Evolutionary conservation across 2,329 filamentous ascomycete genomes (phyloP).

Genomic region (Pseudodiploospora longispora): DNA sequence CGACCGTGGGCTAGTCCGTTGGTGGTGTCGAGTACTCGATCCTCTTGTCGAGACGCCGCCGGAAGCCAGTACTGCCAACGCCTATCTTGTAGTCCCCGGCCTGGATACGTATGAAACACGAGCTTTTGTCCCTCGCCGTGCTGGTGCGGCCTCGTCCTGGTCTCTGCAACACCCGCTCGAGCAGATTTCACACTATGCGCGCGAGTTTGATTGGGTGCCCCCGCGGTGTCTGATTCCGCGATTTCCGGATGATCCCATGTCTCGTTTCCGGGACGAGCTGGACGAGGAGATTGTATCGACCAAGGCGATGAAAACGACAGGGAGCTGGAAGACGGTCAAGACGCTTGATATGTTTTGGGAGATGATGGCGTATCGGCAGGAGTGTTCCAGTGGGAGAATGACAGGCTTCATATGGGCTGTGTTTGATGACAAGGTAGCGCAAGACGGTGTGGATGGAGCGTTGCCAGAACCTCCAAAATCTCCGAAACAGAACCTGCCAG

Average conservation of each 20-base stretch:
- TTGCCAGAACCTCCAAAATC: conserved; percentile 22
- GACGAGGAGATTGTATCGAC: conserved; percentile 69
- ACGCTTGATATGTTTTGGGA: conserved; percentile 95
- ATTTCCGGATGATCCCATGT: conserved; percentile 93
- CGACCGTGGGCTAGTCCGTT: conserved; percentile 81
- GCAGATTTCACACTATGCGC: conserved; percentile 52
- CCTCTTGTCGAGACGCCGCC: conserved; percentile 54
- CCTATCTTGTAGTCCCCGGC: conserved; percentile 80
- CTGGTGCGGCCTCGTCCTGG: conserved; percentile 44
- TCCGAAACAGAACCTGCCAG: conserved; percentile 14
- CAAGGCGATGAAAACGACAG: conserved; percentile 44
- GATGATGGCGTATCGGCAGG: conserved; percentile 92
- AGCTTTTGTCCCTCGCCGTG: conserved; percentile 60
- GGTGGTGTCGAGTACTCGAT: conserved; percentile 90
- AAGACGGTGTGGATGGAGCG: conserved; percentile 2
- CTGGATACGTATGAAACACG: conserved; percentile 73
- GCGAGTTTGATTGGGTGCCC: conserved; percentile 53
- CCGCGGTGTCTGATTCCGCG: conserved; percentile 79
- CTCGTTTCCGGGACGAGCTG: conserved; percentile 78
- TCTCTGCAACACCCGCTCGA: conserved; percentile 66
- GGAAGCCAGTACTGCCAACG: conserved; percentile 43
- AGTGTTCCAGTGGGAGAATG: conserved; percentile 85
- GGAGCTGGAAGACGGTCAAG: conserved; percentile 75
- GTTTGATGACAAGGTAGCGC: conserved; percentile 47
- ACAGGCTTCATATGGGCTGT: conserved; percentile 95